Base-by-base conservation (phyloP, 352 stramenopile genomes). In the Labyrinthula sp. region DNA sequence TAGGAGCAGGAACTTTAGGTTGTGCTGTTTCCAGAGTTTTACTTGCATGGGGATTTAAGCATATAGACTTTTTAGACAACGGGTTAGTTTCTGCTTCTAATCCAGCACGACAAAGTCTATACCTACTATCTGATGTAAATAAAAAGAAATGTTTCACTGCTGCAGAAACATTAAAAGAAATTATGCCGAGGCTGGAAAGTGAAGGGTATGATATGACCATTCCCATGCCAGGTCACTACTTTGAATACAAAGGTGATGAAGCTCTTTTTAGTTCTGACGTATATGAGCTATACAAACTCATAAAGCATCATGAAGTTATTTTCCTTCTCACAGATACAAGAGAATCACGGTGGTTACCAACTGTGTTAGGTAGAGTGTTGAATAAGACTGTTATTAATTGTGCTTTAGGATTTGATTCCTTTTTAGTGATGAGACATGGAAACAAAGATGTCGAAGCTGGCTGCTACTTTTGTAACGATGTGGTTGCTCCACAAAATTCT, bases 401-500 rank as follows among this genome's bases (percentile, higher is more conserved):
- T 5, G 78, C 79, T 17, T 63, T 91, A 7, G 79, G 90, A 23
- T 84, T 97, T 38, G 88, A 97, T 60, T 91, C 75, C 48, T 99
- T 90, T 60, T 54, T 99, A 6, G 85, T 98, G 10, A 94, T 96
- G 78, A 75, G 86, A 2, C 88, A 98, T 64, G 88, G 90, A 21
- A 56, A 76, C 27, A 24, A 45, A n/a, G 4, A 29, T 28, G 26
- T 23, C 23, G 30, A 14, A n/a, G 62, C 95, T 2, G 87, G 87
- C 2, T 97, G 89, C 58, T 99, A 99, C 63, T 99, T 97, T 61
- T 99, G 90, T 65, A 95, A 86, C 46, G 89, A 98, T 63, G 77
- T 99, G 20, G 85, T 96, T 14, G 91, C 86, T 45, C 87, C 90
- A 2, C 77, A 82, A 20, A 90, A 98, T 59, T 95, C 85, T 18